Evolutionary conservation across 148 eudicot genomes (phyloP), one percentile per base, ranked within the genome.

Genomic region (Polygonum aviculare): DNA sequence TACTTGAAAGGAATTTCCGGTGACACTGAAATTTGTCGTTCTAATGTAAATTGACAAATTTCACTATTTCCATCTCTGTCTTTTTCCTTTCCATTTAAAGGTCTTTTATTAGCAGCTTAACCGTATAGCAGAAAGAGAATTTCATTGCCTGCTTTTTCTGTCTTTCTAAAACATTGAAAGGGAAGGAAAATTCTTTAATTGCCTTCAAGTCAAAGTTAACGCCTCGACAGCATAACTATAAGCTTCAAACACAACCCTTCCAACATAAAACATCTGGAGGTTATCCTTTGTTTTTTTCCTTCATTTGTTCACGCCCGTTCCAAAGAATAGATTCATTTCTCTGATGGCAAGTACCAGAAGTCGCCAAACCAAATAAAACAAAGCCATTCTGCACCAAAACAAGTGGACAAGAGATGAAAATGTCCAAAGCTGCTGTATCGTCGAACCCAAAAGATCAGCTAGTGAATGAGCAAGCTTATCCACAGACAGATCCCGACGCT

Each of bases 341-440:
- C 45, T 18, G 8, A 69, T n/a, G 36, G 36, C 22, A 67, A 82
- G 82, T 78, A 41, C 45, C 45, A 78, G 80, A 85, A 76, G 78
- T 55, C 22, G 72, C 76, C 26, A 78, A 74, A 78, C 63, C 39
- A 22, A 87, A 81, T 54, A 75, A 18, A 22, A 75, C 41, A 26
- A 26, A 26, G 31, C 47, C 77, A 77, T 26, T 31, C 57, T 73
- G 38, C 78, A 59, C 40, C 57, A 26, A 59, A 79, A 41, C 78
- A 45, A 47, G 63, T 8, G 4, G 79, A 76, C 0, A 26, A 26
- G 31, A 26, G 31, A 1, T 26, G 31, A 73, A 69, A 80, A 50
- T 14, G 55, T 41, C 45, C 45, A 41, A 41, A 41, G 45, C 45
- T 41, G 45, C 45, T 8, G 6, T 6, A 9, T 41, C 8, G 45